Evolutionary conservation across 306 rosid species (phyloP).

Genomic region (Hippophae rhamnoides): DNA sequence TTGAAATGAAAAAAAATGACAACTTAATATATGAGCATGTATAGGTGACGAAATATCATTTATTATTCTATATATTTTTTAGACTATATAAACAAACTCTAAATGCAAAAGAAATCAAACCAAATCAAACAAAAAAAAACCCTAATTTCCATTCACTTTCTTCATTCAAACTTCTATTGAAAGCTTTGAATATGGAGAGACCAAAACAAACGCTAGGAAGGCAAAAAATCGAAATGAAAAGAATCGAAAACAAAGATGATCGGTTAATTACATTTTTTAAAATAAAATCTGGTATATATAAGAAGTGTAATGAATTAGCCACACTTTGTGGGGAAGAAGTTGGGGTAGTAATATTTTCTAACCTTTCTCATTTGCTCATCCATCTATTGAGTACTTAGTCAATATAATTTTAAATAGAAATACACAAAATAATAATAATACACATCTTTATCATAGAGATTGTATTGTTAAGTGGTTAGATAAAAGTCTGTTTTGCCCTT

Average conservation of each 20-base stretch:
- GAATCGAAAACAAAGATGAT: background rate
- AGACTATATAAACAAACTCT: no score
- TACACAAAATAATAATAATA: background rate
- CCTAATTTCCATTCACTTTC: no score
- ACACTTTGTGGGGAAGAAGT: constrained; percentile 13
- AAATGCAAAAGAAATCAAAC: no score
- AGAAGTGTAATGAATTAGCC: constrained; percentile 12
- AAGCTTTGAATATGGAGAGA: background rate
- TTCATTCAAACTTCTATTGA: no score
- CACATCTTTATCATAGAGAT: background rate
- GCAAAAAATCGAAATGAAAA: constrained; percentile 10
- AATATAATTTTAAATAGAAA: background rate
- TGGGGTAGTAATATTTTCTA: constrained; percentile 7
- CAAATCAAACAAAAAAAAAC: no score
- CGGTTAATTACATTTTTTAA: constrained; percentile 8
- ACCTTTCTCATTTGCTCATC: constrained; percentile 3
- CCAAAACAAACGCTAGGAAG: background rate
- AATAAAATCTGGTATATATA: constrained; percentile 8
- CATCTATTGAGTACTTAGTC: background rate
- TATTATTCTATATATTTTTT: no score
- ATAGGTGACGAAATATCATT: no score
- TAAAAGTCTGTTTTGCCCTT: background rate
- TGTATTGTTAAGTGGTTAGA: background rate
- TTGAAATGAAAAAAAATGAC: no score
- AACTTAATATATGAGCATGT: no score